Base-by-base conservation (phyloP, 176 grass and related monocot species). In the Musa schizocarpa region DNA sequence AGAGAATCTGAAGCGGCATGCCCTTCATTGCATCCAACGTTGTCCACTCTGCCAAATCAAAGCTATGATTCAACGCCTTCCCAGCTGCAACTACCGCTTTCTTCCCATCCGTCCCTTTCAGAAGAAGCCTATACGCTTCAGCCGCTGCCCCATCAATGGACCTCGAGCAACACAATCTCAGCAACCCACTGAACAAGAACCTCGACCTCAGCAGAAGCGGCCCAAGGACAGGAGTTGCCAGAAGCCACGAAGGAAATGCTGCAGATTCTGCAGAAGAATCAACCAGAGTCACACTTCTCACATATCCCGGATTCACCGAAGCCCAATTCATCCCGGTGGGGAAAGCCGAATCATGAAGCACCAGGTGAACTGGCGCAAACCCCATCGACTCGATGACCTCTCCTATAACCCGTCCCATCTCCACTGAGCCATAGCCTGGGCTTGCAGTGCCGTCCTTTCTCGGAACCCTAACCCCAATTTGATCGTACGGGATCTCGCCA, bases 11-110 rank as follows among this genome's bases (percentile, higher is more conserved):
- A 79, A 92, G 53, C 1, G 92, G 85, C 74, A 89, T 51, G 20
- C 57, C 74, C 72, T 74, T 92, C 62, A 92, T 68, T 11, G 68
- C 71, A 61, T 92, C 82, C 5, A 75, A 75, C 59, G 74, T 26
- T 24, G 72, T 89, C 92, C 88, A 96, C 68, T 89, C 80, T 75
- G 53, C 83, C 59, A 96, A 86, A 80, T 92, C 77, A 73, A 96
- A 96, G 84, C 89, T 96, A 75, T 84, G 81, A 76, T 96, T 96
- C 53, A 89, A 75, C 4, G 82, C 88, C 67, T 87, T 96, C 62
- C 86, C 87, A 1, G 82, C 68, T 66, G 79, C 86, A n/a, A 91
- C 72, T 50, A 89, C 83, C 5, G 78, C 86, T 2, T 73, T 76
- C 23, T 68, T 74, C 55, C 57, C 81, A 52, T 90, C 88, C 58